Evolutionary conservation across 116 monocot species (phyloP), one percentile per base, ranked within the genome.

Genomic region (Zostera marina): DNA sequence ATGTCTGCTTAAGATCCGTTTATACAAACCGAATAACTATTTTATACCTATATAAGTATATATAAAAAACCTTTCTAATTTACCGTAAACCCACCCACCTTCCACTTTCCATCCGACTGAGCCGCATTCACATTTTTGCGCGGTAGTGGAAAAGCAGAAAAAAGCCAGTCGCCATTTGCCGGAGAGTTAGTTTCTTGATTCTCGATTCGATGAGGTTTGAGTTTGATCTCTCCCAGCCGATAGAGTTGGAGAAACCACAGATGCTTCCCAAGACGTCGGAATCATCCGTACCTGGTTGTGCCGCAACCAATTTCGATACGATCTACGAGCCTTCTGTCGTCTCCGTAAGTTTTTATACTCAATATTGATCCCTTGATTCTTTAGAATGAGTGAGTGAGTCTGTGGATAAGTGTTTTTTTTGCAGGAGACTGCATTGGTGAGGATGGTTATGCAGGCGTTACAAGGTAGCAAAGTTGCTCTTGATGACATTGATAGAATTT

Each of bases 381-480:
- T 17, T 13, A 13, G 54, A 7, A 13, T 22, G 23, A 9, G 1
- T 9, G 5, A 53, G 11, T 11, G 38, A 14, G 2, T 39, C 5
- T 11, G 5, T n/a, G 32, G 39, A 7, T 13, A 14, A 32, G 8
- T 24, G 24, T 38, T 2, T 69, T 54, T 52, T 44, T 56, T 47
- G 70, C 44, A 44, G 61, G 69, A 62, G 44, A 51, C 44, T 13
- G 52, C 44, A 11, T 51, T 58, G 22, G 45, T 64, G 12, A 65
- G 57, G 59, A 43, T 99, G 69, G 71, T 67, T 19, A 53, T 87
- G 54, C 76, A 91, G 70, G 91, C 91, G 19, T 56, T 99, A 41
- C 81, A 75, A 61, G 99, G 99, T 9, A 55, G 81, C 23, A 81
- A 77, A 52, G 74, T 81, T 4, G 54, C 99, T 24, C 47, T 99